Evolutionary conservation across 345 rosid species (phyloP).

Genomic region (Combretum micranthum): DNA sequence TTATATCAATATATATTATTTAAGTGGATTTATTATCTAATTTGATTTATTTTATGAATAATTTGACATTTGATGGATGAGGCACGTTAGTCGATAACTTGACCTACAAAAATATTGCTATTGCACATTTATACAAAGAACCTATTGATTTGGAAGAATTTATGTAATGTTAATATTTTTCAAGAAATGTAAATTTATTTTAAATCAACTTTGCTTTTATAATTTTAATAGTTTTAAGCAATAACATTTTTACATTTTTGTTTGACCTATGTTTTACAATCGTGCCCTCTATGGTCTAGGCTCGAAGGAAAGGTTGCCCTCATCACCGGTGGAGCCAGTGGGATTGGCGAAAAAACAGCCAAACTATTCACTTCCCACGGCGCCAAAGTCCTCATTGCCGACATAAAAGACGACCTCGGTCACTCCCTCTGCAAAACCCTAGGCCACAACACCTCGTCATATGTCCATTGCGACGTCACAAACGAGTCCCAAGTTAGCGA

Average conservation of each 20-base stretch:
- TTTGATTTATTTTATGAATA: no score
- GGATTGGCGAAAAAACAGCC: constrained; percentile 22
- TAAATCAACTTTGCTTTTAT: no score
- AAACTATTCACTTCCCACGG: constrained; percentile 19
- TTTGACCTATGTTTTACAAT: neutral
- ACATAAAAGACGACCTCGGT: constrained; percentile 19
- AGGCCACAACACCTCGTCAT: constrained; percentile 16
- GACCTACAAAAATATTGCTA: no score
- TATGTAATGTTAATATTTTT: no score
- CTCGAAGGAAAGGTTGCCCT: constrained; percentile 29
- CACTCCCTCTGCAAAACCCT: constrained; percentile 14
- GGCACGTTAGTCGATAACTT: no score
- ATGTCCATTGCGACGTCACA: constrained; percentile 27
- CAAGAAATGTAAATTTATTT: no score
- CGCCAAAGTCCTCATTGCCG: constrained; percentile 26
- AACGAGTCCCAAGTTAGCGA: constrained; percentile 21
- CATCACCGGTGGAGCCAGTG: constrained; percentile 28
- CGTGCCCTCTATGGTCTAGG: constrained; percentile 2
- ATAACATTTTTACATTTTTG: neutral
- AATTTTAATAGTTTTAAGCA: no score
- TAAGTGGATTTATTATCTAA: no score
- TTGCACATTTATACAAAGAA: no score
- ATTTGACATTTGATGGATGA: no score
- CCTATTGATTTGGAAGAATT: no score
- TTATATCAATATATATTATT: no score